Base-by-base conservation (phyloP, 2,329 filamentous ascomycete species). In the Aspergillus aculeatinus region DNA sequence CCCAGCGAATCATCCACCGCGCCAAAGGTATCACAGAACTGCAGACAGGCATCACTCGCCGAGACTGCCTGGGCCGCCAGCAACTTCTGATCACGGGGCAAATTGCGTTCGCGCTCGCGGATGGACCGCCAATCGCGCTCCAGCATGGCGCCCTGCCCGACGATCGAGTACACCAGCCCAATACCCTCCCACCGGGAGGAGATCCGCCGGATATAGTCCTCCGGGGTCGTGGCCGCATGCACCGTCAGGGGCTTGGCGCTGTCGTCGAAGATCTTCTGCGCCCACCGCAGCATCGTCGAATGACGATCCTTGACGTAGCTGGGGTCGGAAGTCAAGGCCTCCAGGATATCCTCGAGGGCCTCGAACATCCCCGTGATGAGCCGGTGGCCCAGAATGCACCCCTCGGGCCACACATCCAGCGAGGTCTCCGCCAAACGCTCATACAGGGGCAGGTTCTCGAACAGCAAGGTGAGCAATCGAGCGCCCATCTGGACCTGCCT, bases 41-140 rank as follows among this genome's bases (percentile, higher is more conserved):
- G 65, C 7, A 71, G 58, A 57, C 69, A 71, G 14, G 66, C 57
- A 29, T 79, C 75, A 5, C 71, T 69, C 5, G 72, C 67, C 48
- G 61, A 62, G 5, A 65, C 59, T 1, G 63, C 49, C n/a, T 60
- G 52, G 9, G 57, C 42, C 4, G 55, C 53, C 2, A 65, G 44
- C 5, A 58, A 53, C 47, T 58, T 62, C 16, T 66, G 55, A 50
- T 63, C 55, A 48, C 61, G 9, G 57, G 47, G 29, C 48, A 60
- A 10, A 58, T 59, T 51, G 19, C 23, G 50, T 58, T 59, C 48
- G 42, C 42, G 23, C 25, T 55, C 29, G 29, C 42, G 58, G n/a
- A 55, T 33, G 14, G 51, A 48, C 23, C 48, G 54, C 50, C 53
- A 59, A 27, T 60, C 58, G 12, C 58, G 48, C 33, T 60, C 53